Evolutionary conservation across 2,329 filamentous ascomycete genomes (phyloP).

Genomic region (Hymenoscyphus linearis): DNA sequence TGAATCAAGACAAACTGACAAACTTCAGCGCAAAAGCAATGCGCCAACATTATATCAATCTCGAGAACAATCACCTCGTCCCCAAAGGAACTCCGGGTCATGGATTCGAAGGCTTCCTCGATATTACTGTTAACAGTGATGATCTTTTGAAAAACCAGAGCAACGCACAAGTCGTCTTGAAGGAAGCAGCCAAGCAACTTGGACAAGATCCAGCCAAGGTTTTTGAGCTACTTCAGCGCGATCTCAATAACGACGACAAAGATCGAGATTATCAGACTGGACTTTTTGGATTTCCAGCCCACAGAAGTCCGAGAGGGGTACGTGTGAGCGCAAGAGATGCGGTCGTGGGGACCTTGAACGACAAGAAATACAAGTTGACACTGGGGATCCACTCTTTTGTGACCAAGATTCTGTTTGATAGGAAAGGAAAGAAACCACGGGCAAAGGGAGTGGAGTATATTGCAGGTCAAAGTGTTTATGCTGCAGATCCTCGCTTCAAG

Average conservation of each 20-base stretch:
- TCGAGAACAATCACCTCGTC: slow-evolving; percentile 40
- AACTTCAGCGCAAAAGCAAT: slow-evolving; percentile 32
- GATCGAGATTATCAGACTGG: slow-evolving; percentile 21
- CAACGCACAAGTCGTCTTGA: slow-evolving; percentile 15
- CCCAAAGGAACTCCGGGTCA: slow-evolving; percentile 30
- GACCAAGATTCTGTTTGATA: slow-evolving; percentile 38
- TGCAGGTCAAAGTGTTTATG: slow-evolving; percentile 37
- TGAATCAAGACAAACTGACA: slow-evolving; percentile 1
- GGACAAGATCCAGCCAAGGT: slow-evolving; percentile 18
- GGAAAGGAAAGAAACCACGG: slow-evolving; percentile 27
- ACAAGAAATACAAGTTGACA: slow-evolving; percentile 22
- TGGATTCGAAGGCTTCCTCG: slow-evolving; percentile 30
- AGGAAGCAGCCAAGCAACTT: slow-evolving; percentile 13
- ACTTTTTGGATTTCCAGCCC: slow-evolving; percentile 25
- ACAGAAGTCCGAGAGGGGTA: slow-evolving; percentile 14
- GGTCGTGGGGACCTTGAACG: slow-evolving; percentile 22
- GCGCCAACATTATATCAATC: slow-evolving; percentile 36
- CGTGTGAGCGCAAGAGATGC: slow-evolving; percentile 23
- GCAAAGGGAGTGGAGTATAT: slow-evolving; percentile 40
- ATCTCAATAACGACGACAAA: slow-evolving; percentile 23
- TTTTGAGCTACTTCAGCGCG: slow-evolving; percentile 15
- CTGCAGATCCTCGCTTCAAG: slow-evolving; percentile 37
- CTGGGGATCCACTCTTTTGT: slow-evolving; percentile 28
- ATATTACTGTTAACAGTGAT: slow-evolving; percentile 12
- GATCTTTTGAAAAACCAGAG: slow-evolving; percentile 10